A percentile compares a stretch with the other conserved stretches of the same genome.
Conservation (phyloP, 2,329 filamentous ascomycete genomes). For the Xylariomycetidae sp. region DNA sequence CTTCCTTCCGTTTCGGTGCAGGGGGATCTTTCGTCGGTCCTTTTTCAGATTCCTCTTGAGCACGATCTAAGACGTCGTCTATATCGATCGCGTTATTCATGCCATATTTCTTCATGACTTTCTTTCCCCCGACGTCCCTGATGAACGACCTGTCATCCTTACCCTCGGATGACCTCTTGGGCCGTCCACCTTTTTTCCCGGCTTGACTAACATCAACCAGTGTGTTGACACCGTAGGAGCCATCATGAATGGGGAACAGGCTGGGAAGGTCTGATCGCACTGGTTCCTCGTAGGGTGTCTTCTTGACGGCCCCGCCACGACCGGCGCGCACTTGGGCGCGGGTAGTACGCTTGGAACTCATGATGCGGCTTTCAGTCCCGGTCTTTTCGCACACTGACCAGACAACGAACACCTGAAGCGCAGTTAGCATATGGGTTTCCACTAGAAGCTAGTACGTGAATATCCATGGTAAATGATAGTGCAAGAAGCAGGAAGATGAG, state of each 20-base stretch:
- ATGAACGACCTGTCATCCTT: conserved; percentile 15
- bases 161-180: conserved; percentile 17
- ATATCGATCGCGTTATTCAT: conserved; percentile 17
- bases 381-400: too few species aligned
- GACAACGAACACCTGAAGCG: too few species aligned
- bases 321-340: too few species aligned
- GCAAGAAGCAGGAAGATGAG: too few species aligned
- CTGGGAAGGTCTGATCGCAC: conserved; percentile 15
- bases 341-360: too few species aligned
- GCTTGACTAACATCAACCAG: conserved; percentile 15
- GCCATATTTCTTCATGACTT: conserved; percentile 10
- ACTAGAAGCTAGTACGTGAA: too few species aligned
- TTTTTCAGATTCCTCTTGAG: conserved; percentile 13
- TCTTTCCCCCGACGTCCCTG: conserved; percentile 4
- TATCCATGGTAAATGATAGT: too few species aligned
- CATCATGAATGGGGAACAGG: conserved; percentile 23
- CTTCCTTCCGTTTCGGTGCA: too few species aligned
- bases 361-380: too few species aligned
- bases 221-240: conserved; percentile 27
- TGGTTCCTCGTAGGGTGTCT: conserved; percentile 1
- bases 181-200: conserved; percentile 13
- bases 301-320: too few species aligned
- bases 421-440: too few species aligned
- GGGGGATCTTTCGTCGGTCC: conserved; percentile 8
- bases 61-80: too few species aligned